Percentiles rank a stretch among this genome's conserved stretches.
phyloP scores from a whole-genome alignment of 1,284 basidiomycete genomes.

The Sporisorium reilianum region DNA sequence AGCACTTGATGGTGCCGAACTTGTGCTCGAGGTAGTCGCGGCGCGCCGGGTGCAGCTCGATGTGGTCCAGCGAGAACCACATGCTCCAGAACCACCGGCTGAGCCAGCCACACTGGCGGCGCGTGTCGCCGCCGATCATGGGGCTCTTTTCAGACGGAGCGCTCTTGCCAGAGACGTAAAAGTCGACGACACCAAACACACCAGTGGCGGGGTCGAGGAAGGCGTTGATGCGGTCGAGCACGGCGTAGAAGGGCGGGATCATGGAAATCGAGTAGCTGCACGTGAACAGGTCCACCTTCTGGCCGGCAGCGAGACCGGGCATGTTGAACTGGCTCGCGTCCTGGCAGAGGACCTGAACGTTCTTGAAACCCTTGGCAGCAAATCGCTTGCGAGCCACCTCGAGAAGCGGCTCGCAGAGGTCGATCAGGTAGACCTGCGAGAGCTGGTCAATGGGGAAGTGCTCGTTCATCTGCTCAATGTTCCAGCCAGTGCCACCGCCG shows the following conservation, averaged over 20 bases:
- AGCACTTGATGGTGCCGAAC: slow-evolving; percentile 77
- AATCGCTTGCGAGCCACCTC: slow-evolving; percentile 80
- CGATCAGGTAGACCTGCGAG: slow-evolving; percentile 78
- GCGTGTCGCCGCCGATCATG: slow-evolving; percentile 77
- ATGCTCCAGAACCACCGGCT: slow-evolving; percentile 78
- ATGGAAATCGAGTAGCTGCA: slow-evolving; percentile 69
- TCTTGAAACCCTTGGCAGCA: slow-evolving; percentile 78
- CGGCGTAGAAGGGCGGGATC: slow-evolving; percentile 79
- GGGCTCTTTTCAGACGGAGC: slow-evolving; percentile 74
- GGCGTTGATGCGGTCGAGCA: slow-evolving; percentile 79
- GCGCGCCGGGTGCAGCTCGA: slow-evolving; percentile 77
- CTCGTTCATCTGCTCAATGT: slow-evolving; percentile 84
- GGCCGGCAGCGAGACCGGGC: slow-evolving; percentile 70
- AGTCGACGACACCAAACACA: slow-evolving; percentile 81
- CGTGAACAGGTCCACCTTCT: slow-evolving; percentile 68
- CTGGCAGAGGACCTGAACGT: slow-evolving; percentile 80
- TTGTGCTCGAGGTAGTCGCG: slow-evolving; percentile 82
- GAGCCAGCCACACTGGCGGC: slow-evolving; percentile 80
- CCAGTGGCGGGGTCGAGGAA: slow-evolving; percentile 78
- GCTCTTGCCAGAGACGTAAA: slow-evolving; percentile 79
- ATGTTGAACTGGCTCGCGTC: slow-evolving; percentile 80
- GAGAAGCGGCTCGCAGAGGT: slow-evolving; percentile 81
- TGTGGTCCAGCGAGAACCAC: slow-evolving; percentile 82
- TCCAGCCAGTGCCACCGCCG: slow-evolving; percentile 84
- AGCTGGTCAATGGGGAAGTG: slow-evolving; percentile 73